Evolutionary conservation across 1,284 basidiomycete genomes (phyloP).

Genomic region (Irpex sp.): DNA sequence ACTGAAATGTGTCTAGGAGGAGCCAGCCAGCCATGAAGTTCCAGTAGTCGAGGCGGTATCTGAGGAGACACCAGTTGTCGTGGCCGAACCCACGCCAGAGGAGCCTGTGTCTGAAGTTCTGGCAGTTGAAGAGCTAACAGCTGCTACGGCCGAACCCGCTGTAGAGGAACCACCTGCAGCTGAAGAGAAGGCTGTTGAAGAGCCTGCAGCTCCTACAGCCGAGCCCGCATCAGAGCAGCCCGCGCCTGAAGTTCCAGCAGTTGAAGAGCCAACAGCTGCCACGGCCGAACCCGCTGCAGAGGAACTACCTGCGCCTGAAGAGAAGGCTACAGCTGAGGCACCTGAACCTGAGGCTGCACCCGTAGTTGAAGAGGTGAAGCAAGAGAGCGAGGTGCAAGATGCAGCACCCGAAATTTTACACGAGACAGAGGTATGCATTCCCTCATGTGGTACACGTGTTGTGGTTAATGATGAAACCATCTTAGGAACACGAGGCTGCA

Average conservation of each 20-base stretch:
- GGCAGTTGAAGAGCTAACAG: not conserved
- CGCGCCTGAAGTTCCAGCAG: not conserved
- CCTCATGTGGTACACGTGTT: conserved; percentile 4
- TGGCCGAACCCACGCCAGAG: no score
- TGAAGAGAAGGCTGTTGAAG: not conserved
- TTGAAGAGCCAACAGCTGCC: not conserved
- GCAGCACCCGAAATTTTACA: not conserved
- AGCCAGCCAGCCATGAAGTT: no score
- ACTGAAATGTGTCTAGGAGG: no score
- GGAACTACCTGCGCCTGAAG: not conserved
- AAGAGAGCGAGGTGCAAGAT: not conserved
- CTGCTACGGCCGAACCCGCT: not conserved
- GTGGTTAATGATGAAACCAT: not conserved
- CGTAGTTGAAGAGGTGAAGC: not conserved
- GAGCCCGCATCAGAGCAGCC: no score
- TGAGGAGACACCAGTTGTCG: no score
- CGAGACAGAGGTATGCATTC: not conserved
- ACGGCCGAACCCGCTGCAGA: not conserved
- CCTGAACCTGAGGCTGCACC: not conserved
- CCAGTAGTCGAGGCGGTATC: no score
- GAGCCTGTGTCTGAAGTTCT: not conserved
- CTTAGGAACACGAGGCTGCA: not conserved
- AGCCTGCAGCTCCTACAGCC: not conserved
- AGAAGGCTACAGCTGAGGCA: not conserved
- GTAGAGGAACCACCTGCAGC: not conserved